A percentile compares a stretch with the other conserved stretches of the same genome.
Conservation (phyloP, 495 filamentous ascomycete genomes). For the Aspergillus haitiensis region DNA sequence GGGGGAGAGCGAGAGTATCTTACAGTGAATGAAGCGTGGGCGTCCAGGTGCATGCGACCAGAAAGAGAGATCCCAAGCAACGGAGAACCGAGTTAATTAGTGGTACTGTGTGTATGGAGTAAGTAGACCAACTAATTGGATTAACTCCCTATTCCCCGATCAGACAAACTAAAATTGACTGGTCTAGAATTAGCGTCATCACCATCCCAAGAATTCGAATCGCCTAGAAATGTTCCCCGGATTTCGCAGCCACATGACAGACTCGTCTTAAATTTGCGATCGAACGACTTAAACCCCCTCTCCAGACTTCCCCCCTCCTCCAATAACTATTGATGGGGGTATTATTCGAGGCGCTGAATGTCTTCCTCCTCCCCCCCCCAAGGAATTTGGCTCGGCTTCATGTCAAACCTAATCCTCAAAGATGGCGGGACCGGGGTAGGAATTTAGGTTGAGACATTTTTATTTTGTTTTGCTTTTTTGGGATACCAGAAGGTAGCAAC, state of each 20-base stretch:
- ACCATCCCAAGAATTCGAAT: neutral
- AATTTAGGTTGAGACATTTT: no score
- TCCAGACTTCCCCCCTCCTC: neutral
- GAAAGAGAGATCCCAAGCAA: neutral
- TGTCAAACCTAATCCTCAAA: no score
- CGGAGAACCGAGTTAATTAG: no score
- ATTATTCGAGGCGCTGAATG: neutral
- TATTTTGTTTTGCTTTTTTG: no score
- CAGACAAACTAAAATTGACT: neutral
- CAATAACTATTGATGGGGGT: no score
- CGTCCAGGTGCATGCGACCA: neutral
- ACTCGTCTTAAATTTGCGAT: neutral
- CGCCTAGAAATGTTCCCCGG: neutral
- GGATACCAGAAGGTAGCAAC: no score
- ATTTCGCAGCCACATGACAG: neutral
- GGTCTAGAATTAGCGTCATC: constrained; percentile 2
- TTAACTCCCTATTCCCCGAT: constrained; percentile 1
- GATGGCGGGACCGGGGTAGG: no score
- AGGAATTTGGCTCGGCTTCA: no score
- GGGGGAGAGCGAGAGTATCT: neutral
- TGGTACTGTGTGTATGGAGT: no score
- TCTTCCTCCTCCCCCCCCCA: no score
- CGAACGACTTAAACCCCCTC: neutral
- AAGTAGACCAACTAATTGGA: neutral
- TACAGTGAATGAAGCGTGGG: neutral